Base-by-base conservation (phyloP, 331 rosid genomes). In the Spiraea crenata region DNA sequence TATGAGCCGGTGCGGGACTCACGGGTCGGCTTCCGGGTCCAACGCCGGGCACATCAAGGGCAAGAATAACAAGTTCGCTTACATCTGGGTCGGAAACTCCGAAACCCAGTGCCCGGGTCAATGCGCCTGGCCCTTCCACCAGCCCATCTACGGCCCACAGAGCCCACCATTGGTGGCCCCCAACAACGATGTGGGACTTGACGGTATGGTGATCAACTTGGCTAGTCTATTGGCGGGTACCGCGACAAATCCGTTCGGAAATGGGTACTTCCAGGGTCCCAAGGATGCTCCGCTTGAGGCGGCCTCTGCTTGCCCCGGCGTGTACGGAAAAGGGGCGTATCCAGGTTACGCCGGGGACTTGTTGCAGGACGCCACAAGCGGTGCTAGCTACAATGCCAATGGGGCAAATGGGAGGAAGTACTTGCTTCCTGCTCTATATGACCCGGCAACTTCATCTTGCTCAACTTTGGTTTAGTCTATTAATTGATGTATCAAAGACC, bases 1-100 rank as follows among this genome's bases (percentile, higher is more conserved):
- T 55, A 68, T 78, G 73, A 77, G 81, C 74, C 74, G 86, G 5
- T 93, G 98, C n/a, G 98, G 98, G 11, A 84, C 90, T 6, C 97
- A 91, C 58, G 96, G 90, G 0, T 86, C 96, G 6, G 63, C 86
- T 0, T 12, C 72, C 0, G 55, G 49, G 16, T 45, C 66, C 17
- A 67, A 65, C 9, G 35, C 40, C 7, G 62, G 40, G 0, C 77
- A 42, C 9, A 35, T 9, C 0, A 77, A 76, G 40, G 75, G 82
- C 16, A 79, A 69, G 79, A 59, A 35, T 54, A 49, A 41, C 38
- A 83, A 70, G 57, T 83, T 71, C 47, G 83, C 72, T 4, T 84
- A 72, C 72, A 72, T 84, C 19, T 84, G 85, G 88, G 85, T 84
- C 2, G 88, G 85, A 10, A 84, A 84, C 73, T 81, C 88, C 3